Evolutionary conservation across 192 early-diverging fungal genomes (phyloP).

Genomic region (Phycomyces blakesleeanus): DNA sequence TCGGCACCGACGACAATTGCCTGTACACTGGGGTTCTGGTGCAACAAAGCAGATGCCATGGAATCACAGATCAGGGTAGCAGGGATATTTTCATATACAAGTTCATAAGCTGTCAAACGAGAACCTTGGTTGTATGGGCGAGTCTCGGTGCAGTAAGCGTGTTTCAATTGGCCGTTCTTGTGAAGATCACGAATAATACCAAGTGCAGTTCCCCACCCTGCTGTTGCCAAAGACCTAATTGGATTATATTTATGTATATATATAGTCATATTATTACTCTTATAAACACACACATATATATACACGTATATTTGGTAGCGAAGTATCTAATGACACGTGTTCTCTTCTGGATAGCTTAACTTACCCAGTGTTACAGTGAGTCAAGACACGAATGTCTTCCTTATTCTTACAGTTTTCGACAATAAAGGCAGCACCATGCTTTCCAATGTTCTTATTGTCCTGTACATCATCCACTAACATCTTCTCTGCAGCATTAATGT

Average conservation of each 20-base stretch:
- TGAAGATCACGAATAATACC: slow-evolving; percentile 88
- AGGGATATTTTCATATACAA: slow-evolving; percentile 90
- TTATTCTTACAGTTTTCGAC: slow-evolving; percentile 41
- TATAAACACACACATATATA: slow-evolving; percentile 6
- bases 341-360: no score
- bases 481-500: slow-evolving; percentile 68
- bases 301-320: no score
- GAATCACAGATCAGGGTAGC: slow-evolving; percentile 87
- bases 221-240: slow-evolving; percentile 75
- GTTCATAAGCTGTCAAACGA: slow-evolving; percentile 91
- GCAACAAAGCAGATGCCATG: slow-evolving; percentile 84
- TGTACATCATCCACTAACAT: slow-evolving; percentile 84
- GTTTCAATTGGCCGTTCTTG: slow-evolving; percentile 48
- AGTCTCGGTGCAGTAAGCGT: slow-evolving; percentile 93
- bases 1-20: slow-evolving; percentile 97
- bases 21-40: slow-evolving; percentile 50
- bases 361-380: slow-evolving; percentile 97
- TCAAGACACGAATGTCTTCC: slow-evolving; percentile 64
- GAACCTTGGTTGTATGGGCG: slow-evolving; percentile 98
- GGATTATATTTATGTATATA: no score
- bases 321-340: no score
- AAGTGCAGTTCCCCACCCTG: slow-evolving; percentile 88
- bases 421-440: slow-evolving; percentile 73
- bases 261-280: background rate
- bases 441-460: slow-evolving; percentile 87